Base-by-base conservation (phyloP, 106 monocot species). In the Alisma plantagoaquatica region DNA sequence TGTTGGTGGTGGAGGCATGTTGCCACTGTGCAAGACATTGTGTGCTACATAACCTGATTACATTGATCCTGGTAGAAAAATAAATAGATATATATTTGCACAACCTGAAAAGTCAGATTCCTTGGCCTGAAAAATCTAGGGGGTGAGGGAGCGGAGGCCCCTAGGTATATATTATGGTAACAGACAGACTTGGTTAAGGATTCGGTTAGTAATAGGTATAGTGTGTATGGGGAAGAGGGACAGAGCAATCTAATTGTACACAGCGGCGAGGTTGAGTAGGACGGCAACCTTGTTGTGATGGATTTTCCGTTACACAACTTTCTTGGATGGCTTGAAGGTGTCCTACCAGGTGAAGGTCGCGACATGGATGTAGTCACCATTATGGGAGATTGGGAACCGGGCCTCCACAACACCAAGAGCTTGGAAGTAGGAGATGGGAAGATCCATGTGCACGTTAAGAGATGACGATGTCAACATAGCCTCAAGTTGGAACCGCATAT, bases 301-400 rank as follows among this genome's bases (percentile, higher is more conserved):
- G 56, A 87, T 60, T 21, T 67, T 58, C 33, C 55, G 64, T 29
- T 64, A 51, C 30, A 77, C 53, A 29, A 49, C 62, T 69, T 75
- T 87, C 61, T 65, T 67, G 60, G 61, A 54, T 56, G 74, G 29
- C 51, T 69, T 74, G 60, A 87, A 87, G 55, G 86, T 81, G 71
- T 87, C 86, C 68, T 71, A 38, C 86, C 86, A 87, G 60, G 71
- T 77, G 77, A 87, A 87, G 68, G 68, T 24, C 47, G 81, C 41
- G 60, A 67, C 48, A 48, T 45, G 25, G 46, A 73, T 31, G 54
- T 66, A 60, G 53, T 47, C 49, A 5, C 48, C 53, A 43, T 66
- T 66, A 33, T 50, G 15, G 22, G 67, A 45, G 42, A 64, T 51
- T 32, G 77, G 79, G 74, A 84, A 75, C 19, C 79, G 75, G 49